These are phyloP conservation scores for Dryadomyces quercivorus DNA, from an alignment of 2,329 filamentous ascomycete genomes.

Conservation along the genomic window DNA sequence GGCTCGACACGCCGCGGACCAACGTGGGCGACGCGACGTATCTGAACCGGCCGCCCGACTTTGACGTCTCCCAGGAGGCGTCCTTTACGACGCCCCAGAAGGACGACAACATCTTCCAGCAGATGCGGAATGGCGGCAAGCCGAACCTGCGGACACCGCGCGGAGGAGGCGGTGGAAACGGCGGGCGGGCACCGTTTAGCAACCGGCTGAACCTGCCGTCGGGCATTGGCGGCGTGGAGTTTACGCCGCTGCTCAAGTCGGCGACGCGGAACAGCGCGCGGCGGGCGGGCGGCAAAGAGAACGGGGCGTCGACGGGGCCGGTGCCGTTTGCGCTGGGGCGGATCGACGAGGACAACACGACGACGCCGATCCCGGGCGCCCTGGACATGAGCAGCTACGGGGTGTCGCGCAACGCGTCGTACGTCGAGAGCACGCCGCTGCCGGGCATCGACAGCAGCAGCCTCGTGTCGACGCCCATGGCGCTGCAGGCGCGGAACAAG, in stretches of 20 bases:
- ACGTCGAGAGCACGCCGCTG: constrained; percentile 59
- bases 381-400: constrained; percentile 63
- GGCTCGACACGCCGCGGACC: constrained; percentile 77
- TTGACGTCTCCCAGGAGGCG: constrained; percentile 77
- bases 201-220: constrained; percentile 60
- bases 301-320: constrained; percentile 25
- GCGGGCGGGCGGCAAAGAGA: constrained; percentile 48
- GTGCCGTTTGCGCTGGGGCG: constrained; percentile 59
- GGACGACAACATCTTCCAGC: constrained; percentile 63
- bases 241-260: constrained; percentile 84
- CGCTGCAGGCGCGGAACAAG: constrained; percentile 26
- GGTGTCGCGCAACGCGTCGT: constrained; percentile 51
- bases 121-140: constrained; percentile 55
- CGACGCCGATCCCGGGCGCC: constrained; percentile 40
- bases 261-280: constrained; percentile 61
- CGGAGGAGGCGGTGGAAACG: constrained; percentile 10
- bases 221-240: constrained; percentile 60
- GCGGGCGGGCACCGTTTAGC: constrained; percentile 50
- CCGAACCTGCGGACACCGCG: constrained; percentile 62
- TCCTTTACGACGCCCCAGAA: constrained; percentile 76
- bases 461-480: constrained; percentile 67
- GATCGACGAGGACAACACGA: constrained; percentile 61
- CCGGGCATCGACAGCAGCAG: constrained; percentile 71
- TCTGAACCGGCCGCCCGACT: constrained; percentile 54
- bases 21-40: constrained; percentile 76